Evolutionary conservation across 2,329 filamentous ascomycete genomes (phyloP).

Genomic region (Pseudocercospora crystallina): DNA sequence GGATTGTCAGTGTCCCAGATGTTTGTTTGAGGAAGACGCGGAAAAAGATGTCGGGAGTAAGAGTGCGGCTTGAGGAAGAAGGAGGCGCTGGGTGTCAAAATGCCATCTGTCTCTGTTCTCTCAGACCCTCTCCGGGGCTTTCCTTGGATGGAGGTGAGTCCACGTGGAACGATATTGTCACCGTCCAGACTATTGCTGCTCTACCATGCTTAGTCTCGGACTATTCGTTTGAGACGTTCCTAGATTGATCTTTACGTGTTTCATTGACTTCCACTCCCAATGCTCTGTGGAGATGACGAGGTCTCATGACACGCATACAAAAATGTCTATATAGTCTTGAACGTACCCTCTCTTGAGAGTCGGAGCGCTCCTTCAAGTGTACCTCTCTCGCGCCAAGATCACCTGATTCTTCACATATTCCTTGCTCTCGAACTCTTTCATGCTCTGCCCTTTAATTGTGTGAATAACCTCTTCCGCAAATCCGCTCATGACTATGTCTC

Average conservation of each 20-base stretch:
- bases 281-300: constrained; percentile 7
- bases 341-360: no score
- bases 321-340: background rate
- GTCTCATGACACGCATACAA: constrained; percentile 23
- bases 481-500: constrained; percentile 6
- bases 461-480: constrained; percentile 15
- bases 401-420: no score
- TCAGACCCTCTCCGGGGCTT: background rate
- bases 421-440: no score
- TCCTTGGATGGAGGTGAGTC: background rate
- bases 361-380: background rate
- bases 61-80: no score
- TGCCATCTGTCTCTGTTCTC: no score
- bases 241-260: constrained; percentile 18
- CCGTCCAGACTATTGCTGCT: constrained; percentile 11
- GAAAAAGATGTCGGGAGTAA: background rate
- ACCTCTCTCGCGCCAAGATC: no score
- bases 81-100: no score
- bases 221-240: constrained; percentile 20
- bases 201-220: constrained; percentile 12
- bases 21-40: constrained; percentile 52
- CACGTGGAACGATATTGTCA: constrained; percentile 21
- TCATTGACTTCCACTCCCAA: constrained; percentile 21
- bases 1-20: constrained; percentile 81
- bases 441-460: constrained; percentile 11